Percentiles rank a stretch among this genome's conserved stretches.
phyloP scores from a whole-genome alignment of 106 monocot genomes.

The Dactylorhiza incarnata region DNA sequence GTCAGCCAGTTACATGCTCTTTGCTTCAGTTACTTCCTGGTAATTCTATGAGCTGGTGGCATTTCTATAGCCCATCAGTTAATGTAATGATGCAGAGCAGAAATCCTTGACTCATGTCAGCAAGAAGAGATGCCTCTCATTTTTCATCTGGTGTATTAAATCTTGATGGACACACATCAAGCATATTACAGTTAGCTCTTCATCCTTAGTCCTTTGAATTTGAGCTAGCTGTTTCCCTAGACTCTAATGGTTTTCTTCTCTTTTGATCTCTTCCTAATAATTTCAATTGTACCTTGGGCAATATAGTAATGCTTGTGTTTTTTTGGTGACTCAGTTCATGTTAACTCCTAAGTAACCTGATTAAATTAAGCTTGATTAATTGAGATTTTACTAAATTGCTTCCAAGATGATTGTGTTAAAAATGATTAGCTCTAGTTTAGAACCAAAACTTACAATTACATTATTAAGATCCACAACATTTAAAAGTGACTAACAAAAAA shows the following conservation, averaged over 20 bases:
- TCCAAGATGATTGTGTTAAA: too few relatives aligned
- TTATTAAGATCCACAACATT: too few relatives aligned
- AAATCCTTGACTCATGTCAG: conserved; percentile 9
- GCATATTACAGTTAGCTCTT: conserved; percentile 51
- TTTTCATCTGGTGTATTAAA: conserved; percentile 23
- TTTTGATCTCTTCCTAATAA: conserved; percentile 77
- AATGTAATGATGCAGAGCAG: conserved; percentile 8
- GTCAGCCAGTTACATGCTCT: conserved; percentile 60
- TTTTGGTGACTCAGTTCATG: too few relatives aligned
- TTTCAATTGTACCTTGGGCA: conserved; percentile 26
- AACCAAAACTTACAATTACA: too few relatives aligned
- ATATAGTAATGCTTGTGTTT: too few relatives aligned
- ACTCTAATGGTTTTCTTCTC: conserved; percentile 67
- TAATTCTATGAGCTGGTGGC: conserved; percentile 50
- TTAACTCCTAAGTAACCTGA: too few relatives aligned
- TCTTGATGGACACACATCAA: conserved; percentile 55
- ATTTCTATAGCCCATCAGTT: conserved; percentile 21
- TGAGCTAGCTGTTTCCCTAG: conserved; percentile 71
- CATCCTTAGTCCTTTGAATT: conserved; percentile 54
- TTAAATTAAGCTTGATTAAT: too few relatives aligned
- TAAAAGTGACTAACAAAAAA: too few relatives aligned
- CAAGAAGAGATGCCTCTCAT: conserved; percentile 33
- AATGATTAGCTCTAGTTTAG: too few relatives aligned
- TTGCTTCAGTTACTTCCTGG: conserved; percentile 62
- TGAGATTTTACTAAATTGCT: too few relatives aligned